Evolutionary conservation across 306 rosid genomes (phyloP), one percentile per base, ranked within the genome.

Genomic region (Ammopiptanthus mongolicus): DNA sequence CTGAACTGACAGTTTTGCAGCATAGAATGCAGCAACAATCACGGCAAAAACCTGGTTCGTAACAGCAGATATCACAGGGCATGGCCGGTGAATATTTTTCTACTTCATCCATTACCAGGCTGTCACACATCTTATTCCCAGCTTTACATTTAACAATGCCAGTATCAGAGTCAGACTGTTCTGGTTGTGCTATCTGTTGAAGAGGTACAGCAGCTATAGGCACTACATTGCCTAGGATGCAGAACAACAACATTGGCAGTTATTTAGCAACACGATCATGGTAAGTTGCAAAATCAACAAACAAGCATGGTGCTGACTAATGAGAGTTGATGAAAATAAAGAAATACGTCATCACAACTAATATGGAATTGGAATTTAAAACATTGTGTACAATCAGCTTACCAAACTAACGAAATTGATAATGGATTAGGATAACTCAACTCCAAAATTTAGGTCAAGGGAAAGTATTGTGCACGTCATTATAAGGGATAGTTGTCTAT

Each of bases 21-120:
- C 97, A 95, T 42, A 95, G 89, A 81, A 92, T 86, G 81, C 99
- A 95, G 68, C 87, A 80, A 78, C 99, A 95, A 71, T 86, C 87
- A 36, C 93, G 92, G 79, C 97, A 92, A 80, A 95, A 95, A 33
- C 76, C 73, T 22, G 92, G 72, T 75, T 90, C 97, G 64, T 60
- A 34, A 76, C 99, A 95, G 83, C 99, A 95, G 52, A 90, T 66
- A 77, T 86, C 84, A 81, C 99, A 92, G 18, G 84, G 77, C 88
- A 89, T 87, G 73, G 56, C 76, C 8, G 85, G 71, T 19, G 80
- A 69, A 71, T 62, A 64, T 15, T 76, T 76, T 65, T 85, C 82
- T 15, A 62, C 47, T 60, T 79, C 78, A 28, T 81, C 87, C 47
- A 71, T 55, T 48, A 85, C 69, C 39, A 79, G 72, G 41, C 92